phyloP scores from a whole-genome alignment of 192 early-diverging fungal genomes.

The Coemansia asiatica region DNA sequence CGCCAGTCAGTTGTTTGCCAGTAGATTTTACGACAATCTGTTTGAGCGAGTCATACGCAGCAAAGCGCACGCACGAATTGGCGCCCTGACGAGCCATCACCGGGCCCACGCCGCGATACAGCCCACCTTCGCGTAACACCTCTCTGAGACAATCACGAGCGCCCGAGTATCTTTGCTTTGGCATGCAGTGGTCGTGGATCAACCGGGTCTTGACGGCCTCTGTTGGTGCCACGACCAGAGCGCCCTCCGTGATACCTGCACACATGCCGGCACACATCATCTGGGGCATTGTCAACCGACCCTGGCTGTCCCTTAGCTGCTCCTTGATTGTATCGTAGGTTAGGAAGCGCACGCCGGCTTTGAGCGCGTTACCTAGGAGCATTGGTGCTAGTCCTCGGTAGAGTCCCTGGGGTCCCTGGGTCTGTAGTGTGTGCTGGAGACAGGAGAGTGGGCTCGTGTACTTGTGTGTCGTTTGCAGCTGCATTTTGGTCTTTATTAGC shows the following conservation, averaged over 20 bases:
- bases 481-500: constrained; percentile 94
- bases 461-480: constrained; percentile 65
- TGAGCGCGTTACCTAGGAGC: constrained; percentile 87
- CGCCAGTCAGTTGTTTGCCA: constrained; percentile 46
- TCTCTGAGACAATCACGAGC: constrained; percentile 64
- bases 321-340: constrained; percentile 85
- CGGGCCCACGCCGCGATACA: constrained; percentile 88
- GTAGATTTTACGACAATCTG: constrained; percentile 39
- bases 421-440: constrained; percentile 65
- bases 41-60: constrained; percentile 79
- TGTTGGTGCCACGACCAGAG: constrained; percentile 84
- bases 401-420: constrained; percentile 71
- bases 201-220: constrained; percentile 97
- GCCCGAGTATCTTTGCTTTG: constrained; percentile 75
- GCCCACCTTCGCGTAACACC: constrained; percentile 67
- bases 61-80: constrained; percentile 90
- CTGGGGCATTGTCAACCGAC: constrained; percentile 65
- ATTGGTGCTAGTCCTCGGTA: constrained; percentile 90
- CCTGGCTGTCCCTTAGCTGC: constrained; percentile 67
- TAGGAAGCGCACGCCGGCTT: constrained; percentile 91
- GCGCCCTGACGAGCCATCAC: constrained; percentile 96
- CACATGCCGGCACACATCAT: constrained; percentile 79
- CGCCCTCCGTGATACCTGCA: constrained; percentile 87
- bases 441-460: constrained; percentile 85
- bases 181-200: constrained; percentile 84